phyloP scores from a whole-genome alignment of 345 rosid species.

The Euphorbia lathyris region DNA sequence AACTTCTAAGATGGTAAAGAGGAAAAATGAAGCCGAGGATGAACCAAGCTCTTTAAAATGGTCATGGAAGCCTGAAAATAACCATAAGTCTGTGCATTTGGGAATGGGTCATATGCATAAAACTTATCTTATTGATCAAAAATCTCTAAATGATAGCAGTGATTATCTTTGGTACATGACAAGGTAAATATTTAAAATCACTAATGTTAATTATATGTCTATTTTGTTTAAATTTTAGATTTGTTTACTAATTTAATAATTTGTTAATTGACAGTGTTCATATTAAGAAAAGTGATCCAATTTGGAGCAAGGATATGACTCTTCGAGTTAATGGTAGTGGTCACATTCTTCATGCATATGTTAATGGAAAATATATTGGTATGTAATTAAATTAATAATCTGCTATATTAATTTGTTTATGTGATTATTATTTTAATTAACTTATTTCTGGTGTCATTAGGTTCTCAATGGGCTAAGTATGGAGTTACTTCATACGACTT shows the following conservation, averaged over 20 bases:
- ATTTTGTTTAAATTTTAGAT: background rate
- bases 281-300: slow-evolving; percentile 5
- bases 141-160: slow-evolving; percentile 15
- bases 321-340: slow-evolving; percentile 15
- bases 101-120: slow-evolving; percentile 9
- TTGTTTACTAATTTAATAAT: background rate
- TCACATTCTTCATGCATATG: slow-evolving; percentile 17
- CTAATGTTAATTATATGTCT: background rate
- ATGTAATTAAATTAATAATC: background rate
- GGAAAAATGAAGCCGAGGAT: slow-evolving; percentile 28
- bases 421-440: background rate
- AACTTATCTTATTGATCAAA: slow-evolving; percentile 17
- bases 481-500: background rate
- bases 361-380: slow-evolving; percentile 19
- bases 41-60: slow-evolving; percentile 38
- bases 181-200: background rate
- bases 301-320: slow-evolving; percentile 10
- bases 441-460: background rate
- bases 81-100: slow-evolving; percentile 13
- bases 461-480: slow-evolving; percentile 18
- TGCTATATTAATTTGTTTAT: background rate
- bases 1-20: slow-evolving; percentile 41
- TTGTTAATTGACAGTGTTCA: slow-evolving; percentile 1
- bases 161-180: slow-evolving; percentile 28
- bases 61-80: slow-evolving; percentile 59